phyloP scores from a whole-genome alignment of 2,329 filamentous ascomycete species.

The Coniella vitis region DNA sequence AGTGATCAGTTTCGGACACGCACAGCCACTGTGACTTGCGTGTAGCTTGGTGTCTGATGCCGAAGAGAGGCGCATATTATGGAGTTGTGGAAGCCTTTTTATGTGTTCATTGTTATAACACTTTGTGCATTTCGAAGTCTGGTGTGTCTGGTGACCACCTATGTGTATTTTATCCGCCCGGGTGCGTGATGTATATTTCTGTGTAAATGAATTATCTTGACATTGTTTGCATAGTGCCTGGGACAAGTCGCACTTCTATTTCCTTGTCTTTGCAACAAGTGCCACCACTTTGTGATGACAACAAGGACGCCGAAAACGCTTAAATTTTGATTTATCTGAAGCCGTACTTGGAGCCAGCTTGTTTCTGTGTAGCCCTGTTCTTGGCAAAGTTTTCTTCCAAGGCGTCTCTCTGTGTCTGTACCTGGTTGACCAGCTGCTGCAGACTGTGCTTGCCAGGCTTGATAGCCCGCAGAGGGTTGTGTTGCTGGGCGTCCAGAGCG shows the following conservation, averaged over 20 bases:
- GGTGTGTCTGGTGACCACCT: too few species aligned
- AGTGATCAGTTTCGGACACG: conserved; percentile 37
- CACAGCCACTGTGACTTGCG: conserved; percentile 36
- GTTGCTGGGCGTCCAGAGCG: conserved; percentile 62
- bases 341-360: conserved; percentile 77
- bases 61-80: too few species aligned
- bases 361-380: conserved; percentile 70
- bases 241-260: too few species aligned
- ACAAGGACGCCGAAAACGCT: too few species aligned
- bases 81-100: not conserved
- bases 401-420: conserved; percentile 74
- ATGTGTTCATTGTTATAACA: not conserved
- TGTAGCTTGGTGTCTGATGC: not conserved
- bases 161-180: too few species aligned
- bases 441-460: conserved; percentile 85
- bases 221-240: too few species aligned
- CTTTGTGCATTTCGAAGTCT: too few species aligned
- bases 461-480: conserved; percentile 77
- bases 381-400: conserved; percentile 87
- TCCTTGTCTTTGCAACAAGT: too few species aligned
- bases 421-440: conserved; percentile 78
- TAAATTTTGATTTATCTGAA: conserved; percentile 53
- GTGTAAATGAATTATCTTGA: too few species aligned
- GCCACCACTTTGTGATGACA: too few species aligned
- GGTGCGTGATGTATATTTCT: too few species aligned